Evolutionary conservation across 1,284 basidiomycete genomes (phyloP), one percentile per base, ranked within the genome.

Genomic region (Naganishia albida): DNA sequence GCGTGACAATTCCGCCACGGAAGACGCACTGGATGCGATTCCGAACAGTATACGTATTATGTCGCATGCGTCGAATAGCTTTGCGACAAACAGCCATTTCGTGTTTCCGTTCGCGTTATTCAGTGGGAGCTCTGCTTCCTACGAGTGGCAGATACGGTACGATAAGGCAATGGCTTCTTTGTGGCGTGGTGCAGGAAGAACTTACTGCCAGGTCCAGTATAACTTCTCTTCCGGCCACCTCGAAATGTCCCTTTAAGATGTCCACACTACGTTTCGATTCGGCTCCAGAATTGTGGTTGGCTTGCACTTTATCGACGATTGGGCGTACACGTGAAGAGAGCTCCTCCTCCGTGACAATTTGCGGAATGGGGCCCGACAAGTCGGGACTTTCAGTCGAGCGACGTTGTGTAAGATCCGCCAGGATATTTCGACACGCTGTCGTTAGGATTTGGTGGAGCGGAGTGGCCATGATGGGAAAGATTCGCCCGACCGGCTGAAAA

Each of bases 11-110:
- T 3, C 10, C 16, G 13, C 16, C 16, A 3, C 0, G 40, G 23
- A 39, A n/a, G 38, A 60, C 57, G 40, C 40, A 50, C 57, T 49
- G 3, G 57, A 50, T 25, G 57, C 57, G 12, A 50, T 39, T 3
- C 15, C 16, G 25, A 60, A 60, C 8, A 60, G 46, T 26, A 60
- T 40, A 50, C 57, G 57, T 30, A 60, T 39, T n/a, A 60, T 50
- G 38, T 60, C 57, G 46, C 57, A 60, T 2, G 23, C 57, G 25
- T 60, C 57, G 34, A 50, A 60, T 26, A 60, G 46, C 16, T 40
- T 60, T 4, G 57, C 57, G 28, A 50, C 26, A 20, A 60, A 50
- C 15, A 26, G 46, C 57, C 57, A 60, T 40, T 50, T 50, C 20
- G 48, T 20, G 1, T n/a, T n/a, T 16, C 34, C 34, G 40, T 60